A percentile compares a stretch with the other conserved stretches of the same genome.
phyloP scores from a whole-genome alignment of 139 green algal genomes.

The Limnomonas spitsbergensis region DNA sequence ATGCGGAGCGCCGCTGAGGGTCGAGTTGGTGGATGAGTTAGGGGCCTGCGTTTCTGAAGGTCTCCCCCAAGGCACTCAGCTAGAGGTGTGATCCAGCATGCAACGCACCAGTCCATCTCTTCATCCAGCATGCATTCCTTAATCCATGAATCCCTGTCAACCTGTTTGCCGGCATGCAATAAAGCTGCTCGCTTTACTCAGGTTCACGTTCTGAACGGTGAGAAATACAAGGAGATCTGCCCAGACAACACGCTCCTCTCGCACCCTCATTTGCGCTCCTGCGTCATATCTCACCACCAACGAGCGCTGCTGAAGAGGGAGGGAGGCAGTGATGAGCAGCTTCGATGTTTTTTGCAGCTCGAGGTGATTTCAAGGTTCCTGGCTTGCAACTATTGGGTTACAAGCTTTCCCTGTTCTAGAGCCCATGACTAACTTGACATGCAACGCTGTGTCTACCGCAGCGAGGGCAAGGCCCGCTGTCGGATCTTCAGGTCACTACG shows the following conservation, averaged over 20 bases:
- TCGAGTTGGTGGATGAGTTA: conserved; percentile 51
- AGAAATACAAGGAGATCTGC: conserved; percentile 66
- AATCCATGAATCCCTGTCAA: no score
- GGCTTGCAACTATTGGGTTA: background rate
- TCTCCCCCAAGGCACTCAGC: conserved; percentile 40
- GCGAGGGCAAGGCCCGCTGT: conserved; percentile 43
- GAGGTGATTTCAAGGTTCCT: no score
- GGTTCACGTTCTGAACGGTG: conserved; percentile 60
- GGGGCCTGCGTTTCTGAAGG: conserved; percentile 44
- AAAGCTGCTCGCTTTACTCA: conserved; percentile 26
- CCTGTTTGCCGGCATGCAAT: no score
- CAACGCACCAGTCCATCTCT: no score
- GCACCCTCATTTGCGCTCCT: conserved; percentile 38
- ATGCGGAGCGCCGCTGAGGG: conserved; percentile 47
- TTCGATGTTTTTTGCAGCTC: conserved; percentile 45
- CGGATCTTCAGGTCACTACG: conserved; percentile 57
- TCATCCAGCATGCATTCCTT: no score
- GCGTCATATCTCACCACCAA: conserved; percentile 50
- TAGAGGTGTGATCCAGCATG: conserved; percentile 46
- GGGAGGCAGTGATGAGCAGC: conserved; percentile 39
- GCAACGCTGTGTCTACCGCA: conserved; percentile 16
- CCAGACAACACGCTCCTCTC: conserved; percentile 57
- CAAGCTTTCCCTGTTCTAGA: no score
- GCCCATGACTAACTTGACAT: no score
- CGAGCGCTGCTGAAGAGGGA: conserved; percentile 58